phyloP scores from a whole-genome alignment of 768 basidiomycete species.

The Suillus hirtellus region DNA sequence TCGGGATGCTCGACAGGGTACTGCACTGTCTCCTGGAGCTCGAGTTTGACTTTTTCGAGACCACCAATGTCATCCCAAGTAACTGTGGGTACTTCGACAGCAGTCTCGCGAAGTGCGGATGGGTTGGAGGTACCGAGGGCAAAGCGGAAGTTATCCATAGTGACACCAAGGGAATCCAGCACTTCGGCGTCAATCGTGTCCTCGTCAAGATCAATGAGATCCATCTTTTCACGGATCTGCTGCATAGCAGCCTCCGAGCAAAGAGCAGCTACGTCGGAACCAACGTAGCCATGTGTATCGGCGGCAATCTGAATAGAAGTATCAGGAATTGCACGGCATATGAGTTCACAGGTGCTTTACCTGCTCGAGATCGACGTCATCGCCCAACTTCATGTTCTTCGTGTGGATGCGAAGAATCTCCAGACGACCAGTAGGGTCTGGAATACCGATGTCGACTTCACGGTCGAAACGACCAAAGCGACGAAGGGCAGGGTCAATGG shows the following conservation, averaged over 20 bases:
- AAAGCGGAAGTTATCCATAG: constrained; percentile 99
- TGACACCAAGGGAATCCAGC: constrained; percentile 96
- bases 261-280: constrained; percentile 94
- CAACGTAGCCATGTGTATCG: constrained; percentile 99
- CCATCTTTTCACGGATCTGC: constrained; percentile 99
- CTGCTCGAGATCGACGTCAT: constrained; percentile 97
- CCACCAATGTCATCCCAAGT: constrained; percentile 99
- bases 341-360: constrained; percentile 34
- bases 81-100: constrained; percentile 97
- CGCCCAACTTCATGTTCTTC: constrained; percentile 98
- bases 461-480: constrained; percentile 99
- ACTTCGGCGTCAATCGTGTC: constrained; percentile 99
- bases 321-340: constrained; percentile 6
- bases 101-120: constrained; percentile 97
- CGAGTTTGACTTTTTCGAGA: constrained; percentile 98
- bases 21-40: constrained; percentile 98
- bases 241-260: constrained; percentile 99
- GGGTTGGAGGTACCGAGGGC: constrained; percentile 97
- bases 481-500: constrained; percentile 97
- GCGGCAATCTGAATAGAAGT: constrained; percentile 75
- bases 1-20: constrained; percentile 99
- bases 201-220: constrained; percentile 91
- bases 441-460: constrained; percentile 99
- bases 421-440: constrained; percentile 97
- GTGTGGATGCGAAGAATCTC: constrained; percentile 99